phyloP scores from a whole-genome alignment of 176 grass and related monocot species.

The Juncus inflexus region DNA sequence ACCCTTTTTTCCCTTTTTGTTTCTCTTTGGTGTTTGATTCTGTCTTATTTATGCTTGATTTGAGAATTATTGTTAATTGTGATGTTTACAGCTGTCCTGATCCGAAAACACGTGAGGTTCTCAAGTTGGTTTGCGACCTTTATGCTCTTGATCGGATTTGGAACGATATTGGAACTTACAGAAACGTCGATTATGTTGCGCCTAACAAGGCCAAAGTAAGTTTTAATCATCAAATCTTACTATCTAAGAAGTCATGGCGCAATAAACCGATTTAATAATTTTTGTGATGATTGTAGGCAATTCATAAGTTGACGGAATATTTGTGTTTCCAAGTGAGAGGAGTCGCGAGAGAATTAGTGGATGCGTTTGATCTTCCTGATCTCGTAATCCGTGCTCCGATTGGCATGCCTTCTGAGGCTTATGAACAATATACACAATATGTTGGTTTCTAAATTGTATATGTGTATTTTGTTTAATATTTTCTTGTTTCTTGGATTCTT shows the following conservation, averaged over 20 bases:
- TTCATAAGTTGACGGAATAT: conserved; percentile 87
- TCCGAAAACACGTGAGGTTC: conserved; percentile 48
- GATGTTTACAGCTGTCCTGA: conserved; percentile 71
- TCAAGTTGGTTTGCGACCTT: conserved; percentile 93
- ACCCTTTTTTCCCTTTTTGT: not conserved
- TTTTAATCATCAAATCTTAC: not conserved
- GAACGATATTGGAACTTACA: conserved; percentile 91
- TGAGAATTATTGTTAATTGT: conserved; percentile 35
- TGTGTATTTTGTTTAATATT: too few species aligned
- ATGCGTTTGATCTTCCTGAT: conserved; percentile 87
- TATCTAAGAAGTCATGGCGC: not conserved
- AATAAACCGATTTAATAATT: not conserved
- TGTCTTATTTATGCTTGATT: conserved; percentile 3
- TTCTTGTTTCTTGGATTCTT: too few species aligned
- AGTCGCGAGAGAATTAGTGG: conserved; percentile 62
- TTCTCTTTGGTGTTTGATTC: conserved; percentile 3
- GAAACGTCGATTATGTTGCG: conserved; percentile 88
- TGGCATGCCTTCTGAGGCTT: conserved; percentile 78
- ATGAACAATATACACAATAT: conserved; percentile 70
- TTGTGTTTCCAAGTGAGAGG: conserved; percentile 92
- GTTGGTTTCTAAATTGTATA: conserved; percentile 53
- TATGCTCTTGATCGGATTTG: conserved; percentile 94
- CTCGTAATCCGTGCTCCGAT: conserved; percentile 77
- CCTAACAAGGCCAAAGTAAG: conserved; percentile 96
- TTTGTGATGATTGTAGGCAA: conserved; percentile 46